Percentiles rank a stretch among this genome's conserved stretches.
These are phyloP conservation scores for Arthroderma sp. DNA, from an alignment of 2,329 filamentous ascomycete species.

Conservation along the genomic window DNA sequence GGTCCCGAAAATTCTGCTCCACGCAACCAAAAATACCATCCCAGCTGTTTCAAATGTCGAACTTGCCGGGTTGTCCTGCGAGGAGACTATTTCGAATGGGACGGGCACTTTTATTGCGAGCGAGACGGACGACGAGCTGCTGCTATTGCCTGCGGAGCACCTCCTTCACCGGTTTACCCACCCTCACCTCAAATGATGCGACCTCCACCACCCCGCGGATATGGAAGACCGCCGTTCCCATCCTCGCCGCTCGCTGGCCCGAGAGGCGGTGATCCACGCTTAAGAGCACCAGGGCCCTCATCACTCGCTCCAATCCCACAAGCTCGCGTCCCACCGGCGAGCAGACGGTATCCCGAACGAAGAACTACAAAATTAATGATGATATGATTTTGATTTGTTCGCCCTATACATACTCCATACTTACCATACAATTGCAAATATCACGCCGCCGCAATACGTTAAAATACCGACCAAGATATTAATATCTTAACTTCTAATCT, in stretches of 20 bases:
- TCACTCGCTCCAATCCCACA: slow-evolving; percentile 1
- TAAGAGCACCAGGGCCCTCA: background rate
- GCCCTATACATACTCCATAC: too few species aligned
- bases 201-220: background rate
- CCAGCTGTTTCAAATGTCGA: slow-evolving; percentile 70
- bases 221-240: slow-evolving; percentile 1
- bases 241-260: slow-evolving; percentile 12
- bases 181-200: slow-evolving; percentile 7
- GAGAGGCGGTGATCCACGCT: slow-evolving; percentile 7
- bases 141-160: slow-evolving; percentile 22
- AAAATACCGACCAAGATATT: too few species aligned
- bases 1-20: background rate
- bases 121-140: slow-evolving; percentile 59
- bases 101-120: slow-evolving; percentile 70
- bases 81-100: slow-evolving; percentile 85
- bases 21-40: slow-evolving; percentile 62
- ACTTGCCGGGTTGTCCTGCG: slow-evolving; percentile 58
- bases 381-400: slow-evolving; percentile 20
- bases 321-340: slow-evolving; percentile 1
- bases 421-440: too few species aligned
- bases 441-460: too few species aligned
- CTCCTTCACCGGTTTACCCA: slow-evolving; percentile 13
- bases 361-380: slow-evolving; percentile 38
- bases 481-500: too few species aligned
- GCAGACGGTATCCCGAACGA: slow-evolving; percentile 33